A percentile compares a stretch with the other conserved stretches of the same genome.
phyloP scores from a whole-genome alignment of 2,329 filamentous ascomycete species.

The Penicillium sp. region DNA sequence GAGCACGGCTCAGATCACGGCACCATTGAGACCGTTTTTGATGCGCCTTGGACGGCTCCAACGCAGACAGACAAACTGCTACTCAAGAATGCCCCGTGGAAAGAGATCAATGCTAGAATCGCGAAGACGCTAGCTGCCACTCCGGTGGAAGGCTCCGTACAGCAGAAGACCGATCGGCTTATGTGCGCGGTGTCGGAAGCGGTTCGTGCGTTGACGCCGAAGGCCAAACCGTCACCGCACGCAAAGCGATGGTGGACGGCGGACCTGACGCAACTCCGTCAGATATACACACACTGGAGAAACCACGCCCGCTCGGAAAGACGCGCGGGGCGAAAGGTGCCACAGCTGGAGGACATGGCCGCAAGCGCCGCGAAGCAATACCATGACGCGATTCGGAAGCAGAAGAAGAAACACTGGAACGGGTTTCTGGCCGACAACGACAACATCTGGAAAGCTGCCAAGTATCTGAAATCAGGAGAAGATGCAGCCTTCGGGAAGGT shows the following conservation, averaged over 20 bases:
- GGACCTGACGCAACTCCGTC: slow-evolving; percentile 22
- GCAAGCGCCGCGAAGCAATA: slow-evolving; percentile 19
- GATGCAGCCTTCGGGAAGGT: slow-evolving; percentile 17
- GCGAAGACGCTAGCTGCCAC: too few species aligned
- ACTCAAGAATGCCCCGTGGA: too few species aligned
- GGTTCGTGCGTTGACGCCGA: slow-evolving; percentile 18
- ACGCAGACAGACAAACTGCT: too few species aligned
- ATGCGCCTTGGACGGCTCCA: too few species aligned
- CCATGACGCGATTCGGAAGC: slow-evolving; percentile 18
- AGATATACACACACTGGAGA: slow-evolving; percentile 19
- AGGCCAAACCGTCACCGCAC: slow-evolving; percentile 21
- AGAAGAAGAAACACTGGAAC: slow-evolving; percentile 31
- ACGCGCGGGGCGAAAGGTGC: slow-evolving; percentile 16
- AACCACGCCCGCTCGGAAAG: slow-evolving; percentile 17
- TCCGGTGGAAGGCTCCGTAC: too few species aligned
- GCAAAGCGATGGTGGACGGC: slow-evolving; percentile 26
- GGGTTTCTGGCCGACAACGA: slow-evolving; percentile 26
- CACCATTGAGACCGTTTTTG: too few species aligned
- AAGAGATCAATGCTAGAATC: too few species aligned
- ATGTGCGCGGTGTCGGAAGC: slow-evolving; percentile 13
- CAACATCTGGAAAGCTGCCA: slow-evolving; percentile 30
- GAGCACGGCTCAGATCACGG: too few species aligned
- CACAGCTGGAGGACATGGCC: slow-evolving; percentile 29
- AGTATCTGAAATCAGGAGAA: slow-evolving; percentile 25
- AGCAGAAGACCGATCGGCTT: slow-evolving; percentile 17